Percentiles rank a stretch among this genome's conserved stretches.
Conservation (phyloP, 2,329 filamentous ascomycete species). For the Botrytis squamosa region DNA sequence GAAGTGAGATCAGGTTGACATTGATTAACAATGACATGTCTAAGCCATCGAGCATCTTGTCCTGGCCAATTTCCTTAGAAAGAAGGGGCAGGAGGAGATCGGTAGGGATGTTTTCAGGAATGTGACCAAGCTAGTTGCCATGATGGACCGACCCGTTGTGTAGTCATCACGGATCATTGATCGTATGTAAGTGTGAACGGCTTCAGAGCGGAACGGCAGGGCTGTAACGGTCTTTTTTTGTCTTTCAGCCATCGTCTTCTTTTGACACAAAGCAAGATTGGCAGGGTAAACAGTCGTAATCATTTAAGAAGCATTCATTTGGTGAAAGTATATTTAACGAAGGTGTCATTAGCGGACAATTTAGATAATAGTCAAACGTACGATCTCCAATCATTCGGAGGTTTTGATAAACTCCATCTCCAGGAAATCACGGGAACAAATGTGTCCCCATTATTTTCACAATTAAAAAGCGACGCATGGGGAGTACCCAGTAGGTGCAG, state of each 20-base stretch:
- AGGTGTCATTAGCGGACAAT: neutral
- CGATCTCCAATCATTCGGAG: neutral
- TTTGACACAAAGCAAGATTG: neutral
- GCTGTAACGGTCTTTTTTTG: constrained; percentile 17
- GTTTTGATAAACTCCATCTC: neutral
- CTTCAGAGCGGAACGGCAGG: constrained; percentile 4
- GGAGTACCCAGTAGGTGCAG: constrained; percentile 12
- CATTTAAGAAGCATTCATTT: too few relatives aligned
- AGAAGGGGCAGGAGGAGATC: neutral
- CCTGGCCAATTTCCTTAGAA: neutral
- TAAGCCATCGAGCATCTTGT: neutral
- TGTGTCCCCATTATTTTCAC: constrained; percentile 11
- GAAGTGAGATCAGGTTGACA: neutral
- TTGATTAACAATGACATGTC: neutral
- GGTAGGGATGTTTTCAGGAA: constrained; percentile 11
- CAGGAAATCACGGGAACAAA: constrained; percentile 20
- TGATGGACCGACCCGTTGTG: constrained; percentile 20
- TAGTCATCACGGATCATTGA: constrained; percentile 18
- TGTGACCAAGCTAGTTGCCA: constrained; percentile 14
- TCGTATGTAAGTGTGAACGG: neutral
- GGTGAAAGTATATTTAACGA: neutral
- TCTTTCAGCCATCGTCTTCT: neutral
- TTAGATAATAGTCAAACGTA: neutral
- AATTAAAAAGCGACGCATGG: neutral
- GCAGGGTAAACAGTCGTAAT: neutral